These are phyloP conservation scores for Cytospora piceae DNA, from an alignment of 2,329 filamentous ascomycete genomes.

Conservation along the genomic window DNA sequence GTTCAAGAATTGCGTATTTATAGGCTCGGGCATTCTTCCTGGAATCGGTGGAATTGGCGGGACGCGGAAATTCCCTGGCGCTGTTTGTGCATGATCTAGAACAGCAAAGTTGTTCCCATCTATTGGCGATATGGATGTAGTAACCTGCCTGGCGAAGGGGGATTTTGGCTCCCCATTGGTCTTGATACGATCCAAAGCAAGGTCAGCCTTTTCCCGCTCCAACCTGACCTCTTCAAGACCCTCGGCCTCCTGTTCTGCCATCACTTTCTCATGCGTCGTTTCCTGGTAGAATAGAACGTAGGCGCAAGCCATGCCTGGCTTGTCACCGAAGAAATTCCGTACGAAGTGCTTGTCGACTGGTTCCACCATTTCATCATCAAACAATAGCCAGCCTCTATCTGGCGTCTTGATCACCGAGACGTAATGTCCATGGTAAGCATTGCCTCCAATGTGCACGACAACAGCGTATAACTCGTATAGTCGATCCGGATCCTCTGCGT, in stretches of 20 bases:
- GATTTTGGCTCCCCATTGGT: constrained; percentile 44
- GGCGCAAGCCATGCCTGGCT: constrained; percentile 86
- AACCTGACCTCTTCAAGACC: constrained; percentile 65
- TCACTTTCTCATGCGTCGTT: constrained; percentile 69
- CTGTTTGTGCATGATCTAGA: constrained; percentile 69
- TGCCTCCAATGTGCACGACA: constrained; percentile 94
- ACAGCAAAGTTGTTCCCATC: constrained; percentile 58
- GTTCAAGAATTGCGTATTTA: constrained; percentile 36
- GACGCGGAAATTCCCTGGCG: constrained; percentile 48
- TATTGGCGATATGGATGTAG: constrained; percentile 48
- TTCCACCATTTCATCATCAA: constrained; percentile 98
- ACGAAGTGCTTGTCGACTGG: constrained; percentile 97
- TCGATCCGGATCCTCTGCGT: constrained; percentile 89
- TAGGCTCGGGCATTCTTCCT: constrained; percentile 31
- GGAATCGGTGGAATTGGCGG: constrained; percentile 34
- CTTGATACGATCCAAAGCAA: constrained; percentile 44
- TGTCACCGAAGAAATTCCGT: constrained; percentile 95
- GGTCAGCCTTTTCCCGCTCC: constrained; percentile 59
- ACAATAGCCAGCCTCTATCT: constrained; percentile 92
- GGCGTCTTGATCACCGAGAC: constrained; percentile 97
- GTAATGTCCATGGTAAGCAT: constrained; percentile 97
- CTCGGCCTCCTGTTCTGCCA: constrained; percentile 82
- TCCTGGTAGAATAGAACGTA: constrained; percentile 99
- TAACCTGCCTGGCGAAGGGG: constrained; percentile 54
- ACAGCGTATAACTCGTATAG: constrained; percentile 97